Evolutionary conservation across 129 eudicot species (phyloP), one percentile per base, ranked within the genome.

Genomic region (Lonicera japonica): DNA sequence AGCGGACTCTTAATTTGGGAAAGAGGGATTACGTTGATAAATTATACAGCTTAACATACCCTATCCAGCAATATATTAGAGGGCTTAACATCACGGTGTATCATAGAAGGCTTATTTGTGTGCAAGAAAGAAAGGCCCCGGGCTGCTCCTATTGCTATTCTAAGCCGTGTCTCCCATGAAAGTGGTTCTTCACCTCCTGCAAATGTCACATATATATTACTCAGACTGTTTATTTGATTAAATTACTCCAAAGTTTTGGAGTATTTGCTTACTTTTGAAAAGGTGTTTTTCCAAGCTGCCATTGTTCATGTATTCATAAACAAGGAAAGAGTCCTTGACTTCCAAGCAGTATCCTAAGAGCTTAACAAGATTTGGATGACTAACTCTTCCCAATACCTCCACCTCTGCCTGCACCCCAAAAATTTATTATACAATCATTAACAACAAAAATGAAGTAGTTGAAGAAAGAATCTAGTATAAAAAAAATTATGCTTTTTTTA

Each of bases 321-420:
- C 75, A 25, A 75, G 78, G 46, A 75, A 66, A 20, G 47, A 69
- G 0, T 71, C 73, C n/a, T 58, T 21, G 50, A 60, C 81, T 80
- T 80, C 70, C 21, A 60, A 38, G 75, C 85, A 80, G 51, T 68
- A 80, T 46, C 85, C 85, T 22, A 80, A 39, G 51, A 80, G 71
- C 40, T 60, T 55, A 11, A 64, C 56, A 40, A 80, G 10, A 67
- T 71, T 75, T n/a, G 85, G 78, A 59, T 80, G 81, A 18, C 51
- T 68, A 61, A 67, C 39, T 58, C 19, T 53, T 65, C 75, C 60
- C 54, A 72, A 67, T 39, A 80, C 29, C 16, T 63, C 46, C 65
- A 75, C 71, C 70, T 75, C 80, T 12, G 58, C 29, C 85, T 79
- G 80, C 78, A 75, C 57, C 6, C 40, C 68, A 51, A 56, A 64